Evolutionary conservation across 164 flowering plant genomes (phyloP).

Genomic region (Magnolia sinica): DNA sequence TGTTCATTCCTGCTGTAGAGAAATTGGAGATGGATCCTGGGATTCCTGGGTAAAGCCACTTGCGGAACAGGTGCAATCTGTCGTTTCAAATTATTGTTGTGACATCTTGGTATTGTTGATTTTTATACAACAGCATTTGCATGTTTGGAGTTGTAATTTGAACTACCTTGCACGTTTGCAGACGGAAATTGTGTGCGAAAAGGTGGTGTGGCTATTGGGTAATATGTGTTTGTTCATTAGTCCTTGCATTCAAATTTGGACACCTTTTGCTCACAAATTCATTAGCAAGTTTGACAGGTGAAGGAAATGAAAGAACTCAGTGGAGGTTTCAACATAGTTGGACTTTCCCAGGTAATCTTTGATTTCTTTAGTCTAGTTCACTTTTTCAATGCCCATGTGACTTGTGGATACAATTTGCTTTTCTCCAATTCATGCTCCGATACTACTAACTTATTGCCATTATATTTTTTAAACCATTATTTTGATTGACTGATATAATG

Average conservation of each 20-base stretch:
- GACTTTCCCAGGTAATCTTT: slow-evolving; percentile 83
- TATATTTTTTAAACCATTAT: too few relatives aligned
- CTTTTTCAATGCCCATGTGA: not conserved
- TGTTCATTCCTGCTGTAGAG: slow-evolving; percentile 41
- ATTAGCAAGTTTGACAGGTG: slow-evolving; percentile 47
- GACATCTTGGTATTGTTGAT: not conserved
- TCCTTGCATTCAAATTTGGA: slow-evolving; percentile 5
- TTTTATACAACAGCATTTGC: not conserved
- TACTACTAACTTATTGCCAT: not conserved
- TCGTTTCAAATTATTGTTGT: not conserved
- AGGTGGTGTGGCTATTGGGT: slow-evolving; percentile 46
- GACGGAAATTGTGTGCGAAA: slow-evolving; percentile 63
- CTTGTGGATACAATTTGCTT: not conserved
- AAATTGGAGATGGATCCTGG: slow-evolving; percentile 86
- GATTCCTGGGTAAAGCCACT: slow-evolving; percentile 96
- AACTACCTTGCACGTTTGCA: slow-evolving; percentile 29
- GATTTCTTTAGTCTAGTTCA: not conserved
- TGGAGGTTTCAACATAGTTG: slow-evolving; percentile 90
- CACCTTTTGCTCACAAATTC: slow-evolving; percentile 10
- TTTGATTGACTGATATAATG: too few relatives aligned
- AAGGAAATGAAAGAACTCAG: slow-evolving; percentile 74
- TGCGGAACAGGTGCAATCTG: slow-evolving; percentile 51
- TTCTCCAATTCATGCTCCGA: not conserved
- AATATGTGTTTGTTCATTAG: not conserved
- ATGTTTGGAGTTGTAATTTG: slow-evolving; percentile 2